Evolutionary conservation across 495 filamentous ascomycete genomes (phyloP).

Genomic region (Annulohypoxylon moriforme): DNA sequence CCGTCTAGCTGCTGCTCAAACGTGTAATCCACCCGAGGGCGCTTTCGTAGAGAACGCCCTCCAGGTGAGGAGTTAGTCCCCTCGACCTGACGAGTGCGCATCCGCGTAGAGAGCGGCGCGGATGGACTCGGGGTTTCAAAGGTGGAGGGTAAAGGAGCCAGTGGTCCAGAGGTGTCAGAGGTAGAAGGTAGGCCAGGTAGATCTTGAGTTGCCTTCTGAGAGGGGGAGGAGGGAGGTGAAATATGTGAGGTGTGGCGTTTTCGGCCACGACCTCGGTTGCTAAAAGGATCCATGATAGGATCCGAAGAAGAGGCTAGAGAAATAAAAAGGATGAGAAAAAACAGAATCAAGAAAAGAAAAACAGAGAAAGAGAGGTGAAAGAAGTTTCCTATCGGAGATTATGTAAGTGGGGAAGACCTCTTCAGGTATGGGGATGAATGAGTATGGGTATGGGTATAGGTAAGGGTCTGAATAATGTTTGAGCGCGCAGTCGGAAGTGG

Average conservation of each 20-base stretch:
- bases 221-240: constrained; percentile 19
- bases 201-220: constrained; percentile 27
- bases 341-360: background rate
- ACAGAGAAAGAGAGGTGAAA: constrained; percentile 34
- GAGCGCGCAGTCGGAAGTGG: constrained; percentile 1
- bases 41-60: constrained; percentile 61
- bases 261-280: constrained; percentile 38
- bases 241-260: constrained; percentile 31
- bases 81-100: constrained; percentile 51
- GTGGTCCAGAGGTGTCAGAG: constrained; percentile 37
- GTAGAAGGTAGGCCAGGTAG: constrained; percentile 29
- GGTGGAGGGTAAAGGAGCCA: constrained; percentile 42
- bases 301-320: background rate
- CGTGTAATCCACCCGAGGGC: constrained; percentile 59
- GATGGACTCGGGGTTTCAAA: constrained; percentile 49
- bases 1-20: constrained; percentile 56
- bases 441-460: background rate
- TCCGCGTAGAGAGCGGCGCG: constrained; percentile 36
- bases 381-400: constrained; percentile 47
- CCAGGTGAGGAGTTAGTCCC: constrained; percentile 49
- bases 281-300: constrained; percentile 43
- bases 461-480: constrained; percentile 7
- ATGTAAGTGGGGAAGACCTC: constrained; percentile 48
- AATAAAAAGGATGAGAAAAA: background rate
- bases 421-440: background rate